Conservation (phyloP, 805 yeast genomes). For the Barnettozyma wickerhamii region DNA sequence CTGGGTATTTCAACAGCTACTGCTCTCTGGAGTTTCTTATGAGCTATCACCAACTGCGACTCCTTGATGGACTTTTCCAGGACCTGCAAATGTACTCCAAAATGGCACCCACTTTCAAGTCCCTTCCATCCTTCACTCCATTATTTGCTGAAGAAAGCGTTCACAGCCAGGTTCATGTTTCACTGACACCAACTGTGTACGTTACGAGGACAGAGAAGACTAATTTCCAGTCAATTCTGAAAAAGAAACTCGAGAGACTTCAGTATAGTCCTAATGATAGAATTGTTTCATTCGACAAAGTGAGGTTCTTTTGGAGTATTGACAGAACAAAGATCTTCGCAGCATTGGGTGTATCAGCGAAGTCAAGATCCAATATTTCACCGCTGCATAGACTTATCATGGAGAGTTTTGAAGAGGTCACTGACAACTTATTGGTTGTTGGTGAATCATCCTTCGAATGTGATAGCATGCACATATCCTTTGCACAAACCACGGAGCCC, state of each 20-base stretch:
- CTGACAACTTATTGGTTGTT: background rate
- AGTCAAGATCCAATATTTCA: background rate
- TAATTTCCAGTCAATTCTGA: background rate
- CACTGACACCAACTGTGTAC: conserved; percentile 7
- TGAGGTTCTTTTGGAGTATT: conserved; percentile 3
- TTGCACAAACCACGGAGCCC: conserved; percentile 3
- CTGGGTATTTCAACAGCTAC: conserved; percentile 8
- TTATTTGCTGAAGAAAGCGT: conserved; percentile 6
- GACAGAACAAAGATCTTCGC: conserved; percentile 6
- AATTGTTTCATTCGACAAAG: conserved; percentile 2
- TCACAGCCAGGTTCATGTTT: conserved; percentile 14
- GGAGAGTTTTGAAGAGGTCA: background rate
- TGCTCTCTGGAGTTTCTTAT: conserved; percentile 12
- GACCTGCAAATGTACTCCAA: conserved; percentile 5
- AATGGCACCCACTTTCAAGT: conserved; percentile 8
- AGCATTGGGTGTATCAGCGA: conserved; percentile 1
- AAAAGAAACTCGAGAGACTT: background rate
- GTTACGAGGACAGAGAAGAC: conserved; percentile 1
- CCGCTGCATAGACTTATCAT: background rate
- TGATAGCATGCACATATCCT: conserved; percentile 8
- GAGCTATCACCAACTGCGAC: background rate
- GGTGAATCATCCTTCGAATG: background rate
- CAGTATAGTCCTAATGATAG: background rate
- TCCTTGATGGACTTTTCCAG: background rate
- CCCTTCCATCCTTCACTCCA: conserved; percentile 6